Evolutionary conservation across 2,329 filamentous ascomycete species (phyloP), one percentile per base, ranked within the genome.

Genomic region (Chaetoscypha palmicola): DNA sequence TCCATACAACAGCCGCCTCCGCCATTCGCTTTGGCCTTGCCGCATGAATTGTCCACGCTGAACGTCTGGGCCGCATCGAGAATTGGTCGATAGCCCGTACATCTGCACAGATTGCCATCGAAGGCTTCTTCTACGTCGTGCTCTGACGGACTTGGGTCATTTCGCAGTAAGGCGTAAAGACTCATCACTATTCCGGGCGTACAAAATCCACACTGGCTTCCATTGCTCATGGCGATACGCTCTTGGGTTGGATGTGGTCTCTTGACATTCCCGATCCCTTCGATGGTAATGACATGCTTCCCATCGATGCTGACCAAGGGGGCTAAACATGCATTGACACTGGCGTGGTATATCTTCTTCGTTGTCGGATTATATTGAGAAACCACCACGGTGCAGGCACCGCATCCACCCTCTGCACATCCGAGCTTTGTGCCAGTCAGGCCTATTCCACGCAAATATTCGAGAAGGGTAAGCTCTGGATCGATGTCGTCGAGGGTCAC

Each of bases 161-260:
- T 97, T 47, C 92, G 77, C 23, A 98, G 72, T 34, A 97, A 72
- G 4, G 92, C 92, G 64, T 98, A 98, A 44, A 97, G 66, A 63
- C 90, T 96, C 86, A 97, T 97, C 50, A 97, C 90, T 58, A 98
- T 97, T 2, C 92, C 92, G 3, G 92, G 92, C 0, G 92, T 97
- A 61, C 92, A 98, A 67, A 98, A 98, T 3, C 61, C 82, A 63
- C 82, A 98, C 64, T 98, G 91, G 55, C 87, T 94, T 38, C 92
- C 92, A 67, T 95, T 92, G 23, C 84, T 79, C 65, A 86, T 86
- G 14, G 92, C 91, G 57, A 98, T 85, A 37, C 92, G 77, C 68
- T 97, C 89, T 63, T 97, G 92, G 3, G 83, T 73, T 2, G 91
- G 86, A 68, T 98, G 92, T 4, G 92, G 92, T 32, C 74, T 79